Percentiles rank a stretch among this genome's conserved stretches.
Evolutionary conservation across 345 rosid species (phyloP).

Genomic region (Pistacia atlantica): DNA sequence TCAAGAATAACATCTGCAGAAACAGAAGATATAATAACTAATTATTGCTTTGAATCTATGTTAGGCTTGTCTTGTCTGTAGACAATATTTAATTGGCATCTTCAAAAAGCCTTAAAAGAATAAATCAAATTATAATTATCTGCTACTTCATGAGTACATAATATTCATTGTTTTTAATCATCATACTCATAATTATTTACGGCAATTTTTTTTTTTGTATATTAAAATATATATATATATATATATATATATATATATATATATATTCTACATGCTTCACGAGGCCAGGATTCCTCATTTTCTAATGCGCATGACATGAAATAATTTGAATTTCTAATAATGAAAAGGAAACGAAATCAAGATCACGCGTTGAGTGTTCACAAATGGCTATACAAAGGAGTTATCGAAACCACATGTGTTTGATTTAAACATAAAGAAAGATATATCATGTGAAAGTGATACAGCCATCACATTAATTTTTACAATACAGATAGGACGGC

Average conservation of each 20-base stretch:
- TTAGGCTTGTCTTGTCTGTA: neutral
- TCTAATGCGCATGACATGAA: too few relatives aligned
- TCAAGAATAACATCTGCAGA: too few relatives aligned
- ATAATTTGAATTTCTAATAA: too few relatives aligned
- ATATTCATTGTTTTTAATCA: neutral
- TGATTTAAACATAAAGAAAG: neutral
- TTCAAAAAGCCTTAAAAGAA: conserved; percentile 3
- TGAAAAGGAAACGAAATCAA: too few relatives aligned
- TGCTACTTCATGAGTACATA: neutral
- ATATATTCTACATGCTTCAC: too few relatives aligned
- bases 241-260: too few relatives aligned
- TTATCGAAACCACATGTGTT: neutral
- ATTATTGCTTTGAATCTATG: conserved; percentile 11
- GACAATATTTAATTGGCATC: neutral
- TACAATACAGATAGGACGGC: neutral
- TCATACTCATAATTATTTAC: neutral
- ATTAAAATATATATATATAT: neutral
- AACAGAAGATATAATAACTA: too few relatives aligned
- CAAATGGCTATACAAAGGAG: neutral
- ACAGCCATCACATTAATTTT: neutral
- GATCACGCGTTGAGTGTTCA: too few relatives aligned
- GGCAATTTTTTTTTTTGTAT: too few relatives aligned
- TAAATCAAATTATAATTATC: neutral
- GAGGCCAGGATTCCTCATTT: too few relatives aligned
- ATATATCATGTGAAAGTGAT: conserved; percentile 6